Percentiles rank a stretch among this genome's conserved stretches.
Evolutionary conservation across 2,329 filamentous ascomycete genomes (phyloP).

Genomic region (Penicillium rolfsii): DNA sequence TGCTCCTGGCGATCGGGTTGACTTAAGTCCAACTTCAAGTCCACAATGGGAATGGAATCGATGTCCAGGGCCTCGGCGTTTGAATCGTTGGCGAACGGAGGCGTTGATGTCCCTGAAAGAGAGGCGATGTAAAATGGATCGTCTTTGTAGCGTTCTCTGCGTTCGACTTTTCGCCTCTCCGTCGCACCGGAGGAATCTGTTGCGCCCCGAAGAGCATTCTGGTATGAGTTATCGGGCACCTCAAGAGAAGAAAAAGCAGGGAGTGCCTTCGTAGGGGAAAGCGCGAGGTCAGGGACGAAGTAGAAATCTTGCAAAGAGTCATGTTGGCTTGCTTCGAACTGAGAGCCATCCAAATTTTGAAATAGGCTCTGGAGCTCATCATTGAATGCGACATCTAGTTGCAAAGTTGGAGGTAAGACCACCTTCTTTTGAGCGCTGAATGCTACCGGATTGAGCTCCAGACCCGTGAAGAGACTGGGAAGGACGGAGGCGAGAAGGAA

Average conservation of each 20-base stretch:
- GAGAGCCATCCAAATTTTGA: slow-evolving; percentile 56
- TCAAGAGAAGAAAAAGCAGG: slow-evolving; percentile 28
- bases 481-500: slow-evolving; percentile 88
- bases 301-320: slow-evolving; percentile 45
- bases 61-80: slow-evolving; percentile 84
- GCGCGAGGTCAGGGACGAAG: slow-evolving; percentile 35
- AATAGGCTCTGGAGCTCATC: slow-evolving; percentile 70
- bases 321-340: slow-evolving; percentile 54
- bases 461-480: slow-evolving; percentile 80
- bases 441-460: slow-evolving; percentile 91
- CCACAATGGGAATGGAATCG: slow-evolving; percentile 94
- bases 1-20: slow-evolving; percentile 16
- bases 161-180: slow-evolving; percentile 73
- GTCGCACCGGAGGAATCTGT: slow-evolving; percentile 75
- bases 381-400: slow-evolving; percentile 83
- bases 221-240: slow-evolving; percentile 40
- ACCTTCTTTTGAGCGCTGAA: slow-evolving; percentile 82
- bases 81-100: slow-evolving; percentile 71
- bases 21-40: slow-evolving; percentile 73
- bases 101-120: slow-evolving; percentile 68
- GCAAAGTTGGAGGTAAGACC: slow-evolving; percentile 72
- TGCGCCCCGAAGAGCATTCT: slow-evolving; percentile 30
- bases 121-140: slow-evolving; percentile 90
- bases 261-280: slow-evolving; percentile 23
- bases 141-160: slow-evolving; percentile 80